Evolutionary conservation across 1,284 basidiomycete species (phyloP), one percentile per base, ranked within the genome.

Genomic region (Malassezia japonica): DNA sequence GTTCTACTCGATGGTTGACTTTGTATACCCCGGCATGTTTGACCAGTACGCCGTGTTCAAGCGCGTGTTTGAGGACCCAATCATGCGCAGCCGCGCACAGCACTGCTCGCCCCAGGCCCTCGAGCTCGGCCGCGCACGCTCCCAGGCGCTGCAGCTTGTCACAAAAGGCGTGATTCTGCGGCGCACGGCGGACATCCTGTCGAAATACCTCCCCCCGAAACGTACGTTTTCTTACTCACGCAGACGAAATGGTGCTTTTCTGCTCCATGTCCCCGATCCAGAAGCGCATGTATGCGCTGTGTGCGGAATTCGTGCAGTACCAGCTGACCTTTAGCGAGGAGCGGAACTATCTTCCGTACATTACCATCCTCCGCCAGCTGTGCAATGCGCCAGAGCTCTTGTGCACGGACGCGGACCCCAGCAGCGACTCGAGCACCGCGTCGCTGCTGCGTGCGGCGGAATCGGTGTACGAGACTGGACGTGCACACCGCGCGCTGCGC

Each of bases 1-100:
- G 73, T 94, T 94, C 67, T 91, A 91, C 74, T 81, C 90, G 6
- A 98, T 96, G 92, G 82, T 86, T 37, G 84, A 95, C 59, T 98
- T 96, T 71, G 88, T 88, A 67, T 92, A 91, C 71, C 91, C 90
- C 16, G 86, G 85, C 18, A 73, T 94, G 15, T 79, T 96, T 28
- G 87, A 62, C 25, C 41, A 44, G 20, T 59, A 57, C 41, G 45
- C 49, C 6, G 52, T 43, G 36, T 74, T 74, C 57, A 70, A 75
- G 55, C 59, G 50, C 24, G 79, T 87, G 4, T 98, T 89, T 65
- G 92, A 96, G 72, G 79, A 75, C 23, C 88, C 90, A 0, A 98
- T 98, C 64, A 74, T 94, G 46, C 86, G 84, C 64, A 86, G 88
- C 62, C 81, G 92, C 35, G 80, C 83, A 15, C 86, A 86, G 1